Percentiles rank a stretch among this genome's conserved stretches.
Conservation (phyloP, 2,329 filamentous ascomycete genomes). For the Penicillium sp. region DNA sequence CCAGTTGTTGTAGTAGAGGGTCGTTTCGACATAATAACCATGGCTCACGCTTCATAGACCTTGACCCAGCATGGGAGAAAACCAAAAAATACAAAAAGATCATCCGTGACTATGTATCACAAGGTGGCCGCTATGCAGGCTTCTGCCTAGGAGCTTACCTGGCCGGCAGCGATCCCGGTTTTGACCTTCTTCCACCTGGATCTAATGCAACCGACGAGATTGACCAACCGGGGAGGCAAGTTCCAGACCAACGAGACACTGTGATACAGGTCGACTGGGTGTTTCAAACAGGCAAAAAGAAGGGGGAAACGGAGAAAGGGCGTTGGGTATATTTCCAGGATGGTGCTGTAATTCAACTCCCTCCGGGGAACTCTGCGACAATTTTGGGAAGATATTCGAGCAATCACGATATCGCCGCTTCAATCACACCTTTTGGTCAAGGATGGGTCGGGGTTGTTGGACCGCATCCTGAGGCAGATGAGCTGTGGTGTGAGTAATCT, state of each 20-base stretch:
- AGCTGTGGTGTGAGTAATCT: neutral
- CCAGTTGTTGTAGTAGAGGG: no score
- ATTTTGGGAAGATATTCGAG: neutral
- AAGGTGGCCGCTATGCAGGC: slow-evolving; percentile 5
- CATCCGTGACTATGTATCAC: slow-evolving; percentile 4
- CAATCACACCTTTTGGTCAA: neutral
- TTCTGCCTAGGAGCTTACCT: slow-evolving; percentile 13
- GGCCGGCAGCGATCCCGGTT: neutral
- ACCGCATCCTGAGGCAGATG: neutral
- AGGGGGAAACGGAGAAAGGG: neutral
- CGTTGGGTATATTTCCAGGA: slow-evolving; percentile 1
- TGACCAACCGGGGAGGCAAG: neutral
- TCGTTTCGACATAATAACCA: no score
- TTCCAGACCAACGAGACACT: neutral
- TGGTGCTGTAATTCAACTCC: neutral
- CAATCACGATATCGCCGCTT: neutral
- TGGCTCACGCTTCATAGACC: no score
- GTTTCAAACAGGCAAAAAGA: neutral
- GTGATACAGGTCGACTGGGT: neutral
- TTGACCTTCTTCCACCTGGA: neutral
- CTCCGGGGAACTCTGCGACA: no score
- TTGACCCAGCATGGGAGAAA: slow-evolving; percentile 32
- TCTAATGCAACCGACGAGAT: neutral
- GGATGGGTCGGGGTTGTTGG: neutral
- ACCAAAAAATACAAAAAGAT: slow-evolving; percentile 4